Base-by-base conservation (phyloP, 768 basidiomycete species). In the Bullera alba region DNA sequence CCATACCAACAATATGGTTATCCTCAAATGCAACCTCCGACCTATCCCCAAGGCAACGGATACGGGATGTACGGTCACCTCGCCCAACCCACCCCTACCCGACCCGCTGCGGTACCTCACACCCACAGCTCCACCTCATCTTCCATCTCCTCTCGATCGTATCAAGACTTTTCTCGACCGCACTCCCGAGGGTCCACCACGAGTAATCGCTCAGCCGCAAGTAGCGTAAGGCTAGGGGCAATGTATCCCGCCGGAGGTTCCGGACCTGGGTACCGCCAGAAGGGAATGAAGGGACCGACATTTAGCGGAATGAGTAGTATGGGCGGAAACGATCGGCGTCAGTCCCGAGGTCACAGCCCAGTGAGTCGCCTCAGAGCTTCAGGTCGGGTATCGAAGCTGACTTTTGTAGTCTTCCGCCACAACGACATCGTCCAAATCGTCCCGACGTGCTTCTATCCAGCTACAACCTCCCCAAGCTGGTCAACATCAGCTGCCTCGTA, bases 151-250 rank as follows among this genome's bases (percentile, higher is more conserved):
- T 68, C 61, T 4, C 50, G 56, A 46, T 61, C 60, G 7, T 54
- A 60, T 29, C 64, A 61, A 35, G 63, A 65, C 43, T 54, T 44
- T 12, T 68, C 66, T 2, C 45, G 66, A 36, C 66, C 66, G 1
- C 66, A 68, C 51, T 65, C 63, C 12, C 42, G 66, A 36, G 66
- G 66, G 3, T 65, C 63, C 7, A 68, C 63, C 2, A 65, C 66
- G 0, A 65, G 63, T 41, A 65, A 58, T 8, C 29, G 63, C 36
- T 58, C 56, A 25, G 66, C 61, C 2, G 50, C 65, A 16, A 67
- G 65, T 38, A 67, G 66, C 46, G 61, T 62, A 8, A 45, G 63
- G 26, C 41, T 68, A 5, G 66, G 66, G 10, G 55, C 53, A 14
- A 62, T 61, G 57, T 65, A 60, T 34, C 66, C 63, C 16, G 57